Evolutionary conservation across 1,139 yeast genomes (phyloP).

Genomic region (Suhomyces taliae): DNA sequence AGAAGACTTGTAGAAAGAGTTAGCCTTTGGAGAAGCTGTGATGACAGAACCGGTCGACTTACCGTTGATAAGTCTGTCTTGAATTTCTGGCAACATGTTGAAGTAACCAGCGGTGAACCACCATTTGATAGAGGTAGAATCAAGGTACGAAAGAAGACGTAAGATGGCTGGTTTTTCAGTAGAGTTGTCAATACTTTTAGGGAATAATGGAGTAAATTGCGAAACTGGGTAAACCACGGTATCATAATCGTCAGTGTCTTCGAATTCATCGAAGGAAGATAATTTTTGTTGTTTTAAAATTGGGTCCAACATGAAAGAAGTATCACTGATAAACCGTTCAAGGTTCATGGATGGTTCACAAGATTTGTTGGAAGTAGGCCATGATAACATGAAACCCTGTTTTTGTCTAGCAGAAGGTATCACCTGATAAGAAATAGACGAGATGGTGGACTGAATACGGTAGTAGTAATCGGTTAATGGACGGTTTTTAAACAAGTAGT

Average conservation of each 20-base stretch:
- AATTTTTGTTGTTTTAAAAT: slow-evolving; percentile 49
- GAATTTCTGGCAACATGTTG: slow-evolving; percentile 80
- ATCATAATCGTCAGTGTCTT: slow-evolving; percentile 36
- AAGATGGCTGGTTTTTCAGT: slow-evolving; percentile 79
- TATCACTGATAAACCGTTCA: slow-evolving; percentile 55
- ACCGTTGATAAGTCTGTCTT: slow-evolving; percentile 57
- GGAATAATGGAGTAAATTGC: slow-evolving; percentile 81
- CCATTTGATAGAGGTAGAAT: slow-evolving; percentile 63
- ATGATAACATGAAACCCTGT: slow-evolving; percentile 57
- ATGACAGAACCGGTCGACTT: slow-evolving; percentile 70
- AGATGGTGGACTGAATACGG: slow-evolving; percentile 63
- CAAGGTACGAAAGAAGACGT: slow-evolving; percentile 58
- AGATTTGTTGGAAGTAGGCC: slow-evolving; percentile 77
- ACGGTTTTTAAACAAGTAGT: slow-evolving; percentile 64
- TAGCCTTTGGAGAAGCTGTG: slow-evolving; percentile 90
- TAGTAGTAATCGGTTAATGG: slow-evolving; percentile 71
- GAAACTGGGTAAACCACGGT: slow-evolving; percentile 91
- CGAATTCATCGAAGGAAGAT: slow-evolving; percentile 35
- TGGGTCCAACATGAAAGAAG: slow-evolving; percentile 59
- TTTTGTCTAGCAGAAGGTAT: slow-evolving; percentile 39
- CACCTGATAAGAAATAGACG: slow-evolving; percentile 70
- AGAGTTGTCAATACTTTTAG: slow-evolving; percentile 55
- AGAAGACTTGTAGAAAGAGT: slow-evolving; percentile 82
- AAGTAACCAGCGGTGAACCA: slow-evolving; percentile 96
- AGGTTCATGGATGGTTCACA: slow-evolving; percentile 70